A percentile compares a stretch with the other conserved stretches of the same genome.
phyloP scores from a whole-genome alignment of 1,139 yeast species.

The Debaryomycetaceae sp. region DNA sequence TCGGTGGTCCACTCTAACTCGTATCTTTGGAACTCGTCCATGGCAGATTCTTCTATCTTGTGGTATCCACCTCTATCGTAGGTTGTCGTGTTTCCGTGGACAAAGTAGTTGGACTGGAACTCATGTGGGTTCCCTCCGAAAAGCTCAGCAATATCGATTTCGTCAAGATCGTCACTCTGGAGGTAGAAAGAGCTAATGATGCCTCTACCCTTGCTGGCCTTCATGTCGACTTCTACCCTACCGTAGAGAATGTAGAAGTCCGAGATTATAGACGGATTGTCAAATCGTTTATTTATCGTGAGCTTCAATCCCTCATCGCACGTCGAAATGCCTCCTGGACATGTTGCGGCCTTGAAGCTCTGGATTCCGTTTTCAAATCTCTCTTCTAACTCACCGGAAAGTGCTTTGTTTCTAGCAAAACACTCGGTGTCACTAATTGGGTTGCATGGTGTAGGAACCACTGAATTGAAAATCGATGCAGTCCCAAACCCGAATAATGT shows the following conservation, averaged over 20 bases:
- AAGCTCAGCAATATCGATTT: slow-evolving; percentile 44
- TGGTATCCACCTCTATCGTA: slow-evolving; percentile 42
- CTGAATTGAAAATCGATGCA: neutral
- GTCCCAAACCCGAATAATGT: neutral
- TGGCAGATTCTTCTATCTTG: slow-evolving; percentile 17
- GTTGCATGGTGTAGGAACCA: slow-evolving; percentile 16
- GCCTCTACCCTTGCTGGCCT: slow-evolving; percentile 38
- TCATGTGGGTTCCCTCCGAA: slow-evolving; percentile 37
- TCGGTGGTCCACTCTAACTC: slow-evolving; percentile 40
- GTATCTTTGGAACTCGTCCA: slow-evolving; percentile 23
- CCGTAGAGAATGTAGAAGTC: slow-evolving; percentile 40
- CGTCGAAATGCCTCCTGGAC: slow-evolving; percentile 7
- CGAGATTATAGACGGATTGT: slow-evolving; percentile 39
- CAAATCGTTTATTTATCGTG: slow-evolving; percentile 25
- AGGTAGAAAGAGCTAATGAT: slow-evolving; percentile 44
- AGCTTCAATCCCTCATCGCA: slow-evolving; percentile 14
- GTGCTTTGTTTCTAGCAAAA: slow-evolving; percentile 21
- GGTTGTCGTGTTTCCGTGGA: slow-evolving; percentile 42
- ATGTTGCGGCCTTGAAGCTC: slow-evolving; percentile 4
- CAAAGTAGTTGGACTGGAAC: slow-evolving; percentile 42
- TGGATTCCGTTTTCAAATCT: slow-evolving; percentile 10
- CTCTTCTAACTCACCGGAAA: slow-evolving; percentile 14
- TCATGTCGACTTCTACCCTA: slow-evolving; percentile 38
- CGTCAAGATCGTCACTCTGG: slow-evolving; percentile 48
- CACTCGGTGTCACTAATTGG: slow-evolving; percentile 21